These are phyloP conservation scores for Secale cereale DNA, from an alignment of 176 grass and related monocot species.

Conservation along the genomic window DNA sequence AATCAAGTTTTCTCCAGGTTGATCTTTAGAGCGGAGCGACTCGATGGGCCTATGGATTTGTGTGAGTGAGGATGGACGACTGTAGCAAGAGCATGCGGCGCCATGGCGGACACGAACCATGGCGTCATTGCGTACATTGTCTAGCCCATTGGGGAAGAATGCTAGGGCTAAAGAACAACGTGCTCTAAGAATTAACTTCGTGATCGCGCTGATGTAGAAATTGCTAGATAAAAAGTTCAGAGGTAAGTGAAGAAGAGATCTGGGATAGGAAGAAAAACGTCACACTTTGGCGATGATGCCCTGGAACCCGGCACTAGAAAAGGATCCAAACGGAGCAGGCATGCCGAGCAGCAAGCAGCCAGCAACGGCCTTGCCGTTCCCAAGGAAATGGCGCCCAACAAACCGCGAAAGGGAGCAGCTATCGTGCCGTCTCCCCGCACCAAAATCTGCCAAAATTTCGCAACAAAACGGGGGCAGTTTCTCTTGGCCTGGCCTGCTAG, in stretches of 20 bases:
- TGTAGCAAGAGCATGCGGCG: background rate
- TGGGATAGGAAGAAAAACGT: background rate
- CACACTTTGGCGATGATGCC: slow-evolving; percentile 12
- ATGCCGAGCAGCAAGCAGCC: background rate
- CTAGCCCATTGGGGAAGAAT: background rate
- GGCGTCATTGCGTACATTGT: background rate
- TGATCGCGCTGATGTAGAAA: background rate
- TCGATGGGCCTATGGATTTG: no score
- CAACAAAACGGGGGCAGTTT: background rate
- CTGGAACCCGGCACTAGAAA: background rate
- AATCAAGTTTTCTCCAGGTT: no score
- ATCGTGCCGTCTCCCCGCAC: slow-evolving; percentile 15
- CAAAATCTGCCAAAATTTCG: background rate
- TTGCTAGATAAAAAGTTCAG: background rate
- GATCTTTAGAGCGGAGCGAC: no score
- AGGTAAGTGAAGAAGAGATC: background rate
- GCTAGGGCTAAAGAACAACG: background rate
- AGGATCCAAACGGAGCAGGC: slow-evolving; percentile 14
- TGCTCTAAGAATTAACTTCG: no score
- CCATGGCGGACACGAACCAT: background rate
- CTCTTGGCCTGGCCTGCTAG: no score
- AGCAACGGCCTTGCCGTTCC: slow-evolving; percentile 13
- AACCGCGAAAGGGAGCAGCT: slow-evolving; percentile 10
- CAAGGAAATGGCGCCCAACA: background rate
- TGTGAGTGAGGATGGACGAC: no score